phyloP scores from a whole-genome alignment of 2,329 filamentous ascomycete species.

The Macroventuria anomochaeta region DNA sequence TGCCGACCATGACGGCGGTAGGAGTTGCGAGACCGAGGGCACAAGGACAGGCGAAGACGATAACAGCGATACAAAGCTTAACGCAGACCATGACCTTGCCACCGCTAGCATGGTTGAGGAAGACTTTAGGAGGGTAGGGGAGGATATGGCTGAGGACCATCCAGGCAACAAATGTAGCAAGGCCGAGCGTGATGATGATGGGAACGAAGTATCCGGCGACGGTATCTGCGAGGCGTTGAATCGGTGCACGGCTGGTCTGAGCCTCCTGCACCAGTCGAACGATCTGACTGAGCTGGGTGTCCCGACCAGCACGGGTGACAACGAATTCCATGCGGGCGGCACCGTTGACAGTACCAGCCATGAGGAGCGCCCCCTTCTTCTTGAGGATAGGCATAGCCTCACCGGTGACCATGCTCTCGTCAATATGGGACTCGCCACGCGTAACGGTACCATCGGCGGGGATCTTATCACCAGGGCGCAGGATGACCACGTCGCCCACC shows the following conservation, averaged over 20 bases:
- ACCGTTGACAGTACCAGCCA: slow-evolving; percentile 95
- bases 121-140: slow-evolving; percentile 84
- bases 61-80: slow-evolving; percentile 97
- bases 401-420: slow-evolving; percentile 98
- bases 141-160: slow-evolving; percentile 93
- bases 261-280: slow-evolving; percentile 98
- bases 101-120: slow-evolving; percentile 78
- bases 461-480: slow-evolving; percentile 95
- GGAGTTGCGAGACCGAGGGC: slow-evolving; percentile 95
- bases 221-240: slow-evolving; percentile 88
- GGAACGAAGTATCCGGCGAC: slow-evolving; percentile 96
- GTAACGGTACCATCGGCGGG: slow-evolving; percentile 89
- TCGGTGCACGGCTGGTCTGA: slow-evolving; percentile 91
- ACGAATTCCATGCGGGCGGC: slow-evolving; percentile 90
- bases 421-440: slow-evolving; percentile 88
- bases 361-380: slow-evolving; percentile 76
- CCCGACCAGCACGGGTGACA: slow-evolving; percentile 88
- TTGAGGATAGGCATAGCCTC: slow-evolving; percentile 96
- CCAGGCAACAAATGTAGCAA: slow-evolving; percentile 87
- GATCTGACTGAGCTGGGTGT: slow-evolving; percentile 97
- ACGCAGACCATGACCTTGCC: slow-evolving; percentile 96
- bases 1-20: slow-evolving; percentile 98
- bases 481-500: slow-evolving; percentile 89
- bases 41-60: slow-evolving; percentile 97
- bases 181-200: slow-evolving; percentile 80